Evolutionary conservation across 768 basidiomycete species (phyloP).

Genomic region (Rhizopogon vulgaris): DNA sequence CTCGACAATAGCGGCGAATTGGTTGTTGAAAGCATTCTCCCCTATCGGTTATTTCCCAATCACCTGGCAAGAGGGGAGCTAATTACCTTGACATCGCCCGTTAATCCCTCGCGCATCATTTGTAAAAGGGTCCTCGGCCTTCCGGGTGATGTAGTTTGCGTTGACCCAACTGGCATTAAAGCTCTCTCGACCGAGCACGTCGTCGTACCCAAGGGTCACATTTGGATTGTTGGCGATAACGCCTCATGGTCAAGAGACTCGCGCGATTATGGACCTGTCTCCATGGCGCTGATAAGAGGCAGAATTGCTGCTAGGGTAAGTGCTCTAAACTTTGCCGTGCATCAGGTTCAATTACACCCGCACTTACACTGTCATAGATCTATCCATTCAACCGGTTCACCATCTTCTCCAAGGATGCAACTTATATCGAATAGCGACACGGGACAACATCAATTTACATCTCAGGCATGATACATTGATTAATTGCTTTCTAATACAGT

Average conservation of each 20-base stretch:
- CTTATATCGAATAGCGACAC: slow-evolving; percentile 14
- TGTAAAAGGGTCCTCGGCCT: slow-evolving; percentile 91
- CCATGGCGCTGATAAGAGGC: slow-evolving; percentile 70
- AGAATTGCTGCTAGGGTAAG: slow-evolving; percentile 61
- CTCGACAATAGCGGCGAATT: slow-evolving; percentile 53
- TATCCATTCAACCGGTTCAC: slow-evolving; percentile 25
- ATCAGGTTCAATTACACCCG: neutral
- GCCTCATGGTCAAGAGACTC: slow-evolving; percentile 80
- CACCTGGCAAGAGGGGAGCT: slow-evolving; percentile 70
- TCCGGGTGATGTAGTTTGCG: slow-evolving; percentile 83
- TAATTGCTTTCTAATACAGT: neutral
- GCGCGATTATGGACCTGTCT: slow-evolving; percentile 87
- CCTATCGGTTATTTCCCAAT: slow-evolving; percentile 43
- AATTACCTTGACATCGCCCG: slow-evolving; percentile 64
- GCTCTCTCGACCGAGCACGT: slow-evolving; percentile 70
- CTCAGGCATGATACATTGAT: neutral
- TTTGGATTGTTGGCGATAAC: slow-evolving; percentile 94
- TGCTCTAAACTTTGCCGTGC: slow-evolving; percentile 1
- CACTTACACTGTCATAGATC: slow-evolving; percentile 15
- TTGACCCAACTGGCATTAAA: slow-evolving; percentile 71
- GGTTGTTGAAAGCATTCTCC: slow-evolving; percentile 57
- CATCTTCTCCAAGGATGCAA: slow-evolving; percentile 14
- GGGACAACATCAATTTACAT: neutral
- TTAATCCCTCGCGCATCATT: slow-evolving; percentile 57
- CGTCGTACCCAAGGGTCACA: slow-evolving; percentile 73